A percentile compares a stretch with the other conserved stretches of the same genome.
Evolutionary conservation across 2,329 filamentous ascomycete species (phyloP).

Genomic region (Xylariaceae sp.): DNA sequence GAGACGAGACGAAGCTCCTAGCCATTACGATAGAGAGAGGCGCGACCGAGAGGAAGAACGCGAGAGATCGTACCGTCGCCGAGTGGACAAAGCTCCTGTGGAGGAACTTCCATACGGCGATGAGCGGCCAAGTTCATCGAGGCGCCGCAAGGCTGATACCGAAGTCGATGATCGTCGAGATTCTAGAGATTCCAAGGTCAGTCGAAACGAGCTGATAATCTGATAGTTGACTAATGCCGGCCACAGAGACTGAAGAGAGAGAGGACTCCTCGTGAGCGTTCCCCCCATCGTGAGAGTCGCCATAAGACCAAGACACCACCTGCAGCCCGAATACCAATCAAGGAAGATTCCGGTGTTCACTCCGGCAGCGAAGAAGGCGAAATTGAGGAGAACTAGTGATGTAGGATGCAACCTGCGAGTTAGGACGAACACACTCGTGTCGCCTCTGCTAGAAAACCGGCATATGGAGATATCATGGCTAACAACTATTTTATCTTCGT

Average conservation of each 20-base stretch:
- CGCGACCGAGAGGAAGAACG: conserved; percentile 87
- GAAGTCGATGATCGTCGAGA: conserved; percentile 69
- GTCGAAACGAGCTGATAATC: conserved; percentile 20
- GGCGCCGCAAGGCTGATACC: conserved; percentile 76
- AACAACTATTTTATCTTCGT: no score
- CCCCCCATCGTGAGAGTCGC: conserved; percentile 55
- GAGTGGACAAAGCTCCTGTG: conserved; percentile 63
- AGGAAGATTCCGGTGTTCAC: conserved; percentile 63
- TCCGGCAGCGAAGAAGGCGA: conserved; percentile 97
- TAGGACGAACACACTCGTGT: conserved; percentile 5
- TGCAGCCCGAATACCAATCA: conserved; percentile 32
- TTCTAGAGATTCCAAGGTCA: conserved; percentile 66
- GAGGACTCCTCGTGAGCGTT: conserved; percentile 57
- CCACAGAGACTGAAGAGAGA: conserved; percentile 57
- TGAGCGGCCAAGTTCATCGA: conserved; percentile 60
- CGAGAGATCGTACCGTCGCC: conserved; percentile 82
- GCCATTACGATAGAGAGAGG: conserved; percentile 80
- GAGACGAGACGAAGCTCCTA: conserved; percentile 59
- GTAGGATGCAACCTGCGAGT: conserved; percentile 2
- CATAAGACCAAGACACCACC: conserved; percentile 58
- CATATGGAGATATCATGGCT: not conserved
- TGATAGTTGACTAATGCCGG: conserved; percentile 26
- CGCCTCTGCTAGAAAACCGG: conserved; percentile 7
- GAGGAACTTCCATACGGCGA: conserved; percentile 93
- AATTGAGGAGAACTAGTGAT: conserved; percentile 74